phyloP scores from a whole-genome alignment of 495 filamentous ascomycete genomes.

The Beverwykella pulmonaria region DNA sequence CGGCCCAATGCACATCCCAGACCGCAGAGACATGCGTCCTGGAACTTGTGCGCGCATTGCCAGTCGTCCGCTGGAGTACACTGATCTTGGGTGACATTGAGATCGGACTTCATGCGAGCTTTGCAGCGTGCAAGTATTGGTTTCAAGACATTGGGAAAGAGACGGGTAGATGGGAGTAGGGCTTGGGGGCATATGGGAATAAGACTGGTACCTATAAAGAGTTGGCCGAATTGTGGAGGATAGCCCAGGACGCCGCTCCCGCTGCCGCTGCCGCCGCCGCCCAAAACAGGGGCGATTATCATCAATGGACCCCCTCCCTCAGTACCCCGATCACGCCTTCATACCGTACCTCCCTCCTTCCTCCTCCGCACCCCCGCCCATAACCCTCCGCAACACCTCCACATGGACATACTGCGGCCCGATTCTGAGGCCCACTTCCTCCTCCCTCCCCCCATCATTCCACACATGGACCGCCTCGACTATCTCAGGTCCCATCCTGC shows the following conservation, averaged over 20 bases:
- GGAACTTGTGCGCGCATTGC: conserved; percentile 3
- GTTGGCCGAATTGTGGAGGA: neutral
- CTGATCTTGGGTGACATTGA: neutral
- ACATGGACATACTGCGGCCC: conserved; percentile 35
- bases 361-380: neutral
- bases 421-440: conserved; percentile 6
- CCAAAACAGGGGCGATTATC: too few species aligned
- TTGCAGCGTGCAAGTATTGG: neutral
- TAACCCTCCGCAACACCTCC: conserved; percentile 23
- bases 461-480: conserved; percentile 53
- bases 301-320: conserved; percentile 28
- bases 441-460: conserved; percentile 24
- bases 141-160: neutral
- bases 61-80: conserved; percentile 2
- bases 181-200: neutral
- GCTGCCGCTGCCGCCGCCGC: too few species aligned
- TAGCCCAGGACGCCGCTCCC: neutral
- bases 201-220: neutral
- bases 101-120: neutral
- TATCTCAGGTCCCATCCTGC: conserved; percentile 51
- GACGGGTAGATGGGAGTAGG: neutral
- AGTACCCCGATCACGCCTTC: conserved; percentile 23
- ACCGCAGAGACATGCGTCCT: conserved; percentile 13
- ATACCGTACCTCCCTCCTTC: conserved; percentile 18
- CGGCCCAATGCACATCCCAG: neutral